Conservation (phyloP, 805 yeast genomes). For the Ogataea zsoltii region DNA sequence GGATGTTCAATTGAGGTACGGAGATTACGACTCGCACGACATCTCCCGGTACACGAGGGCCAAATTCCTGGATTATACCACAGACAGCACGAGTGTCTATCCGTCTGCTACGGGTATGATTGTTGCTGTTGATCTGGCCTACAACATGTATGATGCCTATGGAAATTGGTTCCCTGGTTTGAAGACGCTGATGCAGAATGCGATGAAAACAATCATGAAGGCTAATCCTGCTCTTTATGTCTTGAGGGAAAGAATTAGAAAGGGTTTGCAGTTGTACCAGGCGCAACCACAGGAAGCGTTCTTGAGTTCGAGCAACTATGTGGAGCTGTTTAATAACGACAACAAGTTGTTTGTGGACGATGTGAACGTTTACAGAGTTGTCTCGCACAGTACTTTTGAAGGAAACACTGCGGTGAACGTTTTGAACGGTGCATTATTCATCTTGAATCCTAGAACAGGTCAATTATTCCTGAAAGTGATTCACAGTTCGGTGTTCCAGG, state of each 20-base stretch:
- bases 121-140: constrained; percentile 90
- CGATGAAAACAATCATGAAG: constrained; percentile 92
- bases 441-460: constrained; percentile 87
- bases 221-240: constrained; percentile 92
- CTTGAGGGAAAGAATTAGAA: constrained; percentile 88
- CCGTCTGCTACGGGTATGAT: constrained; percentile 93
- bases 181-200: constrained; percentile 85
- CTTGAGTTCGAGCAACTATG: constrained; percentile 84
- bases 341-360: constrained; percentile 89
- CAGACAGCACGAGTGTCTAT: constrained; percentile 79
- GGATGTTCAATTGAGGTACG: constrained; percentile 92
- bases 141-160: constrained; percentile 93
- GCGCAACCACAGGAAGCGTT: constrained; percentile 92
- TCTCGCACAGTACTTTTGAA: constrained; percentile 87
- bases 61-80: constrained; percentile 88
- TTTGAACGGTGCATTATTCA: constrained; percentile 88
- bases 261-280: constrained; percentile 90
- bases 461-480: constrained; percentile 86
- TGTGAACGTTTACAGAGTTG: constrained; percentile 89
- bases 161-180: constrained; percentile 98
- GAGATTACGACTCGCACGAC: constrained; percentile 97
- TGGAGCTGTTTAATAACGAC: constrained; percentile 83
- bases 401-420: constrained; percentile 93
- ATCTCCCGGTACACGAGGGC: constrained; percentile 92
- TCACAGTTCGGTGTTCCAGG: constrained; percentile 95